A percentile compares a stretch with the other conserved stretches of the same genome.
phyloP scores from a whole-genome alignment of 1,284 basidiomycete species.

The Leccinum solheimii region DNA sequence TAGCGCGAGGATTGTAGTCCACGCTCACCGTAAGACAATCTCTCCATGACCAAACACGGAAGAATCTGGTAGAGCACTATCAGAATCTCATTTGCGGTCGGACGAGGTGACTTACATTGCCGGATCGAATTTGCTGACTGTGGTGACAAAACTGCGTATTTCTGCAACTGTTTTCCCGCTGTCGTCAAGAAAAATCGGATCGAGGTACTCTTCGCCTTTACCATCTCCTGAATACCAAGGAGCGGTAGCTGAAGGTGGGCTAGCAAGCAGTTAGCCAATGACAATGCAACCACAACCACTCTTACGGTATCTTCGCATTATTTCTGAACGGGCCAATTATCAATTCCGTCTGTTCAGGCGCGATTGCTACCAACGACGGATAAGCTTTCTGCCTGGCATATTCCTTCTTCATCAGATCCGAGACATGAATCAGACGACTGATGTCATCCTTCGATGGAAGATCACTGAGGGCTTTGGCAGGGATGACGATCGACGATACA shows the following conservation, averaged over 20 bases:
- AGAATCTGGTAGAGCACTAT: not conserved
- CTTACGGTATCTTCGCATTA: not conserved
- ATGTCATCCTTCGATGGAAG: not conserved
- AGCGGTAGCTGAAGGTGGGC: not conserved
- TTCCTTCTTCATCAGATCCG: not conserved
- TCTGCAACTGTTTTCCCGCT: not conserved
- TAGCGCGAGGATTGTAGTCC: not conserved
- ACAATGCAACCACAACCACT: not conserved
- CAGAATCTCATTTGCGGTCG: not conserved
- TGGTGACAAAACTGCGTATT: not conserved
- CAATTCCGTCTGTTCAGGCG: not conserved
- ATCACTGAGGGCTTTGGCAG: not conserved
- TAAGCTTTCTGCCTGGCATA: not conserved
- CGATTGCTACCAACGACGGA: not conserved
- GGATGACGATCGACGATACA: not conserved
- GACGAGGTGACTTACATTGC: not conserved
- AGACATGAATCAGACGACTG: not conserved
- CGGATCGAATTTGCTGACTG: not conserved
- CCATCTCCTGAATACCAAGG: not conserved
- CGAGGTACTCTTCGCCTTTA: not conserved
- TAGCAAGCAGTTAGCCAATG: not conserved
- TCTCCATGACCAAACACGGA: slow-evolving; percentile 2
- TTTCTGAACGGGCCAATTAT: not conserved
- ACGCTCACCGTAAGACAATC: slow-evolving; percentile 1
- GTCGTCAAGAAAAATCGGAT: not conserved